Evolutionary conservation across 257 asterid genomes (phyloP).

Genomic region (Linaria vulgaris): DNA sequence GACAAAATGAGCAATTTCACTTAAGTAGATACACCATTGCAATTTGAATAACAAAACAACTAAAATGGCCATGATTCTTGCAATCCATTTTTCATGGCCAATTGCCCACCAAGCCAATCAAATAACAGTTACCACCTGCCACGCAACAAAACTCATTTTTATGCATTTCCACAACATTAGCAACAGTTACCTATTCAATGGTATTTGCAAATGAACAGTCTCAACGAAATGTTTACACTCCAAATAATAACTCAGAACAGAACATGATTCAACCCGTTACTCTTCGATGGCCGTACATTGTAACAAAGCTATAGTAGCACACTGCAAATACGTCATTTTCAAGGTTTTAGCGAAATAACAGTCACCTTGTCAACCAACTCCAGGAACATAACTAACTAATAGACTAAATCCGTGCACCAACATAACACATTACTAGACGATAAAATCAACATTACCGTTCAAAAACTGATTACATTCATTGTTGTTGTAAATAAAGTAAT

Average conservation of each 20-base stretch:
- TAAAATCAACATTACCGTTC: constrained; percentile 1
- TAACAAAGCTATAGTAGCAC: neutral
- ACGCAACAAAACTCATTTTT: neutral
- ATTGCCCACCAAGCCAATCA: neutral
- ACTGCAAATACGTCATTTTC: constrained; percentile 1
- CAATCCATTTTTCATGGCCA: neutral
- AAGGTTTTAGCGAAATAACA: constrained; percentile 5
- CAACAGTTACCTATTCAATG: too few species aligned
- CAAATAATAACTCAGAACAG: too few species aligned
- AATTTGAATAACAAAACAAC: neutral
- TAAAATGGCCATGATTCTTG: neutral
- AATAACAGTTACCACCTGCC: neutral
- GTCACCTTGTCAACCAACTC: neutral
- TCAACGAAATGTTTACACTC: too few species aligned
- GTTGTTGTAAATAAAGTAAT: constrained; percentile 1
- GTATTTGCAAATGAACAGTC: too few species aligned
- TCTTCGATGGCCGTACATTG: too few species aligned
- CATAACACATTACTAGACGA: too few species aligned
- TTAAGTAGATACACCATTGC: neutral
- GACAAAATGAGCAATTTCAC: neutral
- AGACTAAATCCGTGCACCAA: too few species aligned
- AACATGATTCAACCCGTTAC: too few species aligned
- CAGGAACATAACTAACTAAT: constrained; percentile 2
- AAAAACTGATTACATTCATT: neutral
- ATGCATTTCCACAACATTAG: too few species aligned